Conservation (phyloP, 768 basidiomycete species). For the Suillus lakei region DNA sequence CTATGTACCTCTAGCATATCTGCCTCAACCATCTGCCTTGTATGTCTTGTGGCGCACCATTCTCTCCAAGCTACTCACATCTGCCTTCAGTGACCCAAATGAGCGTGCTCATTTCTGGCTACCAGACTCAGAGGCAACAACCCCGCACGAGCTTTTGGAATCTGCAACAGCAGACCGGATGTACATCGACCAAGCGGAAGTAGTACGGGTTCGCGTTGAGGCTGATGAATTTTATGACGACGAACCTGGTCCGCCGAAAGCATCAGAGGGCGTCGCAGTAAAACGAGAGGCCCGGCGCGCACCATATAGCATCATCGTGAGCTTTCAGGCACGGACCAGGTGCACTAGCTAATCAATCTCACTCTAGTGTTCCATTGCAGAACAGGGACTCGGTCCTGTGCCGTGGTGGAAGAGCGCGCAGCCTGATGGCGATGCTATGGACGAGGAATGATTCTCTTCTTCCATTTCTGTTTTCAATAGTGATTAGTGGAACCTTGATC, state of each 20-base stretch:
- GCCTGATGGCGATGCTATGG: slow-evolving; percentile 45
- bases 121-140: slow-evolving; percentile 58
- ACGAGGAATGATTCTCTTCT: slow-evolving; percentile 36
- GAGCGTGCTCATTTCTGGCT: slow-evolving; percentile 88
- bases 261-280: slow-evolving; percentile 67
- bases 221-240: slow-evolving; percentile 85
- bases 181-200: slow-evolving; percentile 81
- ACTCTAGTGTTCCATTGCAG: slow-evolving; percentile 76
- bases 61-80: background rate
- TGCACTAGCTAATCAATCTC: background rate
- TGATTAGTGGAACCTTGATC: background rate
- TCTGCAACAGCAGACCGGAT: slow-evolving; percentile 67
- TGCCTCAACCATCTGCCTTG: slow-evolving; percentile 86
- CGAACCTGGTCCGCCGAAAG: slow-evolving; percentile 83
- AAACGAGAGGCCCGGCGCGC: slow-evolving; percentile 53
- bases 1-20: slow-evolving; percentile 76
- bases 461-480: background rate
- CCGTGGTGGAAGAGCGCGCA: slow-evolving; percentile 72
- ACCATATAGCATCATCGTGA: slow-evolving; percentile 74
- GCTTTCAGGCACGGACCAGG: slow-evolving; percentile 22
- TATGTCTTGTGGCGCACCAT: slow-evolving; percentile 38
- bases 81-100: slow-evolving; percentile 66
- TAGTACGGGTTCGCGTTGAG: slow-evolving; percentile 79
- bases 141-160: slow-evolving; percentile 68
- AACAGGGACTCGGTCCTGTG: slow-evolving; percentile 79